Evolutionary conservation across 441 rosid genomes (phyloP), one percentile per base, ranked within the genome.

Genomic region (Brassica balearica): DNA sequence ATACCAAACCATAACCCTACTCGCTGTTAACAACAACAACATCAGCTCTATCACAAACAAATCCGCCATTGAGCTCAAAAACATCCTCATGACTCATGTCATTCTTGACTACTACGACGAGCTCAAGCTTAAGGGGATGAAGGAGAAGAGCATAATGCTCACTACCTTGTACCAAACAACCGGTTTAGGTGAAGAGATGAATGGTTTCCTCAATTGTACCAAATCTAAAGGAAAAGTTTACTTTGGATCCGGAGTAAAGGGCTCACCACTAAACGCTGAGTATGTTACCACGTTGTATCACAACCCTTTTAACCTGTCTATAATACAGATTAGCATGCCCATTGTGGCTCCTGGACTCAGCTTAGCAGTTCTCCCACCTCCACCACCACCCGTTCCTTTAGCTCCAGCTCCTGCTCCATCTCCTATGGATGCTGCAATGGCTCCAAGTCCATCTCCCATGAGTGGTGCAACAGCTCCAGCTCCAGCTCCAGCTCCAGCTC

Each of bases 91-190:
- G 82, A 38, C 43, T 5, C 98, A 95, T 75, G 84, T 95, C 1
- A 27, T 95, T 63, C 96, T 95, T 6, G 99, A 95, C 78, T 95
- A 91, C 87, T 93, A 82, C 5, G 98, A 92, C 19, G 34, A 17
- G 2, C 20, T 20, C 1, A 95, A 95, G 88, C 86, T 93, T 27
- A 12, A 66, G 1, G 86, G 59, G 0, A 12, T 88, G 10, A 71
- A 68, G 9, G 83, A 77, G 34, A 84, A 69, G 80, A 84, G 87
- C 60, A 64, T 77, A 12, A 60, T 75, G 65, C 76, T 92, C 46
- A 89, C 98, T 53, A 93, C 96, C 1, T 58, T 95, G 56, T 93
- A 78, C 79, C 98, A 95, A 48, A 71, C 92, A 2, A 85, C 87
- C 7, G 99, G 99, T 3, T n/a, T 32, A 5, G 93, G 95, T 2